phyloP scores from a whole-genome alignment of 2,329 filamentous ascomycete species.

The Colletotrichum destructivum region DNA sequence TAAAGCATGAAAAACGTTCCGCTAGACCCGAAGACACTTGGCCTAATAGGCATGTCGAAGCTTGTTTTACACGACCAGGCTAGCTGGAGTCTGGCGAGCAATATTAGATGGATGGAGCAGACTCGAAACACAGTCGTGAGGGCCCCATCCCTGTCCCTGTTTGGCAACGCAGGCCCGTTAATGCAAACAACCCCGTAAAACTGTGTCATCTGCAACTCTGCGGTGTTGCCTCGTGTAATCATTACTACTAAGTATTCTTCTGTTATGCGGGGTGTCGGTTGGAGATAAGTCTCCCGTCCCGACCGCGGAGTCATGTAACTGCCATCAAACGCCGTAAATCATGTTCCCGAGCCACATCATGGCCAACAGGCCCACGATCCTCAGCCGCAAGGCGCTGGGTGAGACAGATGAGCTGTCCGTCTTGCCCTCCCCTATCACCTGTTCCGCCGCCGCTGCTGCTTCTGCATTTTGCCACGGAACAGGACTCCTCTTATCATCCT shows the following conservation, averaged over 20 bases:
- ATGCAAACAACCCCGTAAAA: conserved; percentile 2
- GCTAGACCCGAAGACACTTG: conserved; percentile 11
- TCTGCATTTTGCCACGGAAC: conserved; percentile 25
- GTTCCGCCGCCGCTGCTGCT: conserved; percentile 15
- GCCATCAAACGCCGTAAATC: conserved; percentile 35
- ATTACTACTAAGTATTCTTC: conserved; percentile 27
- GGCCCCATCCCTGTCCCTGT: conserved; percentile 26
- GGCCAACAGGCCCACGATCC: conserved; percentile 30
- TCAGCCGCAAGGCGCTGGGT: conserved; percentile 7
- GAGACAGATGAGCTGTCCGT: conserved; percentile 7
- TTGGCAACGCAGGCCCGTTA: conserved; percentile 4
- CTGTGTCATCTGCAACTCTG: conserved; percentile 21
- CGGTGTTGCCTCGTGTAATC: conserved; percentile 9
- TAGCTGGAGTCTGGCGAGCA: conserved; percentile 7
- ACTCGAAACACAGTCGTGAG: conserved; percentile 24
- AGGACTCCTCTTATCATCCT: conserved; percentile 36
- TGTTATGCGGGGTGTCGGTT: not conserved
- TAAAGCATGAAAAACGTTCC: conserved; percentile 5
- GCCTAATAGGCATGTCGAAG: conserved; percentile 11
- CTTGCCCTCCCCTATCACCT: conserved; percentile 3
- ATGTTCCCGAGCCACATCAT: conserved; percentile 41
- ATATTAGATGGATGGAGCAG: conserved; percentile 20
- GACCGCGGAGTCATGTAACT: conserved; percentile 7
- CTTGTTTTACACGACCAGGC: conserved; percentile 29
- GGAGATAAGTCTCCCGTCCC: not conserved